Percentiles rank a stretch among this genome's conserved stretches.
These are phyloP conservation scores for Penicillium sp. DNA, from an alignment of 2,329 filamentous ascomycete genomes.

Conservation along the genomic window DNA sequence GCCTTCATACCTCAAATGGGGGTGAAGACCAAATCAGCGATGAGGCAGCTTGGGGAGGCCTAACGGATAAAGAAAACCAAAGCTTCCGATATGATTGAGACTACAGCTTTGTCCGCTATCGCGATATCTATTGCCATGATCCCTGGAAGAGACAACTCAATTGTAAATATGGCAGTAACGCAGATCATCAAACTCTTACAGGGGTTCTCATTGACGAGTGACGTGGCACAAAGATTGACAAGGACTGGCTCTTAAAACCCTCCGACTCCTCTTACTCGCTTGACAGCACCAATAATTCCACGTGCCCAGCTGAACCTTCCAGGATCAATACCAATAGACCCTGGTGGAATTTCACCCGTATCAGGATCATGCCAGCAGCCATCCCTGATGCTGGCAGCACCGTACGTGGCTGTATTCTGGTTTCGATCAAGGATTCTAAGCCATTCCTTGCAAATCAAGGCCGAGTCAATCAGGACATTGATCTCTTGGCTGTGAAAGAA, in stretches of 20 bases:
- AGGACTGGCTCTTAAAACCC: conserved; percentile 52
- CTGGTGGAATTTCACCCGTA: conserved; percentile 55
- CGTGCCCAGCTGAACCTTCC: conserved; percentile 65
- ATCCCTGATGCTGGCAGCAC: conserved; percentile 60
- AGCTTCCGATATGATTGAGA: conserved; percentile 1
- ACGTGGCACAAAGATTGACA: neutral
- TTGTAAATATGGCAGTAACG: neutral
- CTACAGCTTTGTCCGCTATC: neutral
- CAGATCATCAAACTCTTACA: too few relatives aligned
- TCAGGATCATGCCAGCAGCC: conserved; percentile 66
- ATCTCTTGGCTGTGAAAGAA: conserved; percentile 81
- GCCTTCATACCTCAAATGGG: neutral
- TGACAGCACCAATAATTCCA: conserved; percentile 63
- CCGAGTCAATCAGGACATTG: conserved; percentile 75
- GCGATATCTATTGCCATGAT: neutral
- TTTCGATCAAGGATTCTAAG: conserved; percentile 66
- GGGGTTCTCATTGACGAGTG: neutral
- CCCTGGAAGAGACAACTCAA: neutral
- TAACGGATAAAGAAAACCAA: neutral
- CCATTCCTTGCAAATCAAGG: conserved; percentile 67
- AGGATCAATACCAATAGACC: conserved; percentile 59
- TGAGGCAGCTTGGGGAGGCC: neutral
- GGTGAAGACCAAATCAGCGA: neutral
- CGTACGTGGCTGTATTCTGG: conserved; percentile 69
- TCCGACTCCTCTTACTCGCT: conserved; percentile 63